Evolutionary conservation across 2,329 filamentous ascomycete species (phyloP), one percentile per base, ranked within the genome.

Genomic region (Neopestalotiopsis clavispora): DNA sequence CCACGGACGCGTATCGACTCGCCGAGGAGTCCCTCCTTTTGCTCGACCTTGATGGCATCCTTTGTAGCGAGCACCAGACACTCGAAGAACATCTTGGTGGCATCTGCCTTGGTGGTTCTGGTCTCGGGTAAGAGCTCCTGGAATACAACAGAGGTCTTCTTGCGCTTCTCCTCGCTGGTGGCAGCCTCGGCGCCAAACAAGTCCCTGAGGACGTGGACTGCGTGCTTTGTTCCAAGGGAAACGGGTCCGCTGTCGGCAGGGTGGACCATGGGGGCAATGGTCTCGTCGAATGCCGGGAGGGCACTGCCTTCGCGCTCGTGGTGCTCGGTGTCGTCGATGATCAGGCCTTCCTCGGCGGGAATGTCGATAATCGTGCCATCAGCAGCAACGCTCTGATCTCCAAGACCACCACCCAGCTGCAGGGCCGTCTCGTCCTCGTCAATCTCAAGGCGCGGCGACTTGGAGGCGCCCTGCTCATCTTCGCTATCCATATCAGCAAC

Each of bases 81-180:
- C 82, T 99, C 96, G 76, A 99, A 99, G 84, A 99, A 99, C 94
- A 99, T 98, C 86, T 98, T 98, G 58, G 96, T 99, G 0, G 96
- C 96, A 75, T 98, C 96, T 9, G 92, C 92, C 80, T 94, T 93
- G 73, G 88, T 94, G 0, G 95, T 95, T 70, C 88, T 89, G 72
- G 86, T 83, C 81, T 97, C 94, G 0, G 96, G 96, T 42, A 98
- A 87, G 62, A 99, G 87, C 69, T 97, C 92, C 76, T 98, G 95
- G 85, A 99, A 98, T 3, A 97, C 86, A 3, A 97, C 94, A 13
- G 89, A 89, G 30, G 86, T 87, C 79, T 92, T 92, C 79, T 91
- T 92, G 75, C 94, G 90, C 81, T 92, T 91, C 68, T 90, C 89
- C 2, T 91, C 87, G 72, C 90, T 89, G 23, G 87, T 85, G 61